Percentiles rank a stretch among this genome's conserved stretches.
phyloP scores from a whole-genome alignment of 2,329 filamentous ascomycete species.

The Aspergillus ruber region DNA sequence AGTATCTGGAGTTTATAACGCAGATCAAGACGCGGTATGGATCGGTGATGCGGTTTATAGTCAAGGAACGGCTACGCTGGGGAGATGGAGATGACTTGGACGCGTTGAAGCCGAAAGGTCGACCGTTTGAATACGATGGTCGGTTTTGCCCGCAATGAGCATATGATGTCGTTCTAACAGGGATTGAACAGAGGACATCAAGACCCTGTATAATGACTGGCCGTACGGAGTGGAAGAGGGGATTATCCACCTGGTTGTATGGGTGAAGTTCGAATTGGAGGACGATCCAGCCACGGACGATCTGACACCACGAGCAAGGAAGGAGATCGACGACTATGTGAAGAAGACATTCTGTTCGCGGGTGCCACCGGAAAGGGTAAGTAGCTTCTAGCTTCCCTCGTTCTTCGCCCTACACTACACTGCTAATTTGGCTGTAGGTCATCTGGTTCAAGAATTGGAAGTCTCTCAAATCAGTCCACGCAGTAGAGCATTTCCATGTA shows the following conservation, averaged over 20 bases:
- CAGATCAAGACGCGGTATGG: constrained; percentile 62
- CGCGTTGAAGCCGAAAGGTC: constrained; percentile 20
- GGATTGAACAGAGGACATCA: constrained; percentile 52
- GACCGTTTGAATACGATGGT: constrained; percentile 32
- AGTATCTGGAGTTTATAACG: constrained; percentile 66
- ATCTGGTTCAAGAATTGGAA: constrained; percentile 95
- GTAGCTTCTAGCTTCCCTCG: constrained; percentile 4
- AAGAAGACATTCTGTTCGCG: constrained; percentile 55
- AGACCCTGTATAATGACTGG: constrained; percentile 85
- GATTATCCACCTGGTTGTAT: constrained; percentile 82
- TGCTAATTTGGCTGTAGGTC: constrained; percentile 31
- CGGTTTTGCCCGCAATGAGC: constrained; percentile 1
- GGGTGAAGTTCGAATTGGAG: constrained; percentile 79
- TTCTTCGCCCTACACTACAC: too few species aligned
- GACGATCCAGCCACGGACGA: constrained; percentile 62
- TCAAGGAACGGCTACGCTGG: constrained; percentile 67
- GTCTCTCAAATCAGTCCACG: constrained; percentile 73
- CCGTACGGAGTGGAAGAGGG: constrained; percentile 75
- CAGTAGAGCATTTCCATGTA: constrained; percentile 90
- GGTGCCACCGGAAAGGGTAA: constrained; percentile 38
- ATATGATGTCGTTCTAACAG: neutral
- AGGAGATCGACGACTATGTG: constrained; percentile 66
- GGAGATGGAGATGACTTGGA: constrained; percentile 34
- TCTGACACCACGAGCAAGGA: constrained; percentile 57
- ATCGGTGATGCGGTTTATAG: constrained; percentile 69